A percentile compares a stretch with the other conserved stretches of the same genome.
Conservation (phyloP, 306 rosid genomes). For the Prunus mume region DNA sequence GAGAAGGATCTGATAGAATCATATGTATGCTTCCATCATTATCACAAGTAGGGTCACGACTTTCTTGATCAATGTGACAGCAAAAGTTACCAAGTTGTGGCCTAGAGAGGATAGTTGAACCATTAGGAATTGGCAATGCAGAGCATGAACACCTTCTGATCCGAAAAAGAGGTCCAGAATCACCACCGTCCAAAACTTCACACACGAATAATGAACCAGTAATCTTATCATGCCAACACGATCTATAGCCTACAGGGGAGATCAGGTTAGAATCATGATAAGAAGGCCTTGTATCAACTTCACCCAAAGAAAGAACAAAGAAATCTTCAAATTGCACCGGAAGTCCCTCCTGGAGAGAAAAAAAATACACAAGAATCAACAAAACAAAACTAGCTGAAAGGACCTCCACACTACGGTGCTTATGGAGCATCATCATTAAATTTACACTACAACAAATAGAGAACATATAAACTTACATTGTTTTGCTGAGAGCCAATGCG, state of each 20-base stretch:
- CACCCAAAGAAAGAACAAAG: constrained; percentile 80
- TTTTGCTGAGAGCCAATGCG: constrained; percentile 33
- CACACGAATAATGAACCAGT: constrained; percentile 80
- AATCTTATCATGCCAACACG: constrained; percentile 91
- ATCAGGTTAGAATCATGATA: constrained; percentile 62
- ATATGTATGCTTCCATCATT: constrained; percentile 54
- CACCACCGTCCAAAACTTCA: constrained; percentile 88
- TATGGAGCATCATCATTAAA: background rate
- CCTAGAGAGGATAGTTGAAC: constrained; percentile 56
- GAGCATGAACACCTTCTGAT: constrained; percentile 77
- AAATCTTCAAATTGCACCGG: constrained; percentile 92
- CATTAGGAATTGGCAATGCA: constrained; percentile 51
- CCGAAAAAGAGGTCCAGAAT: constrained; percentile 83
- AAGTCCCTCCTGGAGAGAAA: constrained; percentile 72
- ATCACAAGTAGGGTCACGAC: constrained; percentile 35
- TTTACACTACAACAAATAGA: constrained; percentile 11
- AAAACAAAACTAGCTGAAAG: constrained; percentile 21
- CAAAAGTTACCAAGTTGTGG: constrained; percentile 34
- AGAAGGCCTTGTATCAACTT: constrained; percentile 71
- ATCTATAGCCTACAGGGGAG: constrained; percentile 78
- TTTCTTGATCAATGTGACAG: constrained; percentile 43
- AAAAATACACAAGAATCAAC: constrained; percentile 38
- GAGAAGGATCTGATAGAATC: constrained; percentile 62
- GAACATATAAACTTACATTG: constrained; percentile 46
- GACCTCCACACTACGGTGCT: background rate